phyloP scores from a whole-genome alignment of 1,284 basidiomycete genomes.

The Cutaneotrichosporon spelunceum region DNA sequence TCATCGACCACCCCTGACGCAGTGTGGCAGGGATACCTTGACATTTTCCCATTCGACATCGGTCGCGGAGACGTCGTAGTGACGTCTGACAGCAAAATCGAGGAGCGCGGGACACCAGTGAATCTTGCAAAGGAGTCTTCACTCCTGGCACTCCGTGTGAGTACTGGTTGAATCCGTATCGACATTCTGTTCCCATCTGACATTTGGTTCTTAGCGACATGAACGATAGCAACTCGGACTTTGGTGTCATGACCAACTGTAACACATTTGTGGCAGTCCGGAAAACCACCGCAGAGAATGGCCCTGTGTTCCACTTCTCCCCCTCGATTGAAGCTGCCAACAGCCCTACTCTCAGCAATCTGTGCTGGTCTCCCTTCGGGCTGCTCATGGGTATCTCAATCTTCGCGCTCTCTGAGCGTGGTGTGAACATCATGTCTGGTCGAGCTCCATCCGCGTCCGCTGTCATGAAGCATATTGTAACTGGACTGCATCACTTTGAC shows the following conservation, averaged over 20 bases:
- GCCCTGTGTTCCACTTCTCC: slow-evolving; percentile 11
- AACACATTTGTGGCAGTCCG: slow-evolving; percentile 13
- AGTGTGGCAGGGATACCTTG: slow-evolving; percentile 6
- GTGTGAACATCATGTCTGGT: not conserved
- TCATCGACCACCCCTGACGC: not conserved
- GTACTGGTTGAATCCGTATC: not conserved
- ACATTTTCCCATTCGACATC: slow-evolving; percentile 2
- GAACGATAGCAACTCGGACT: not conserved
- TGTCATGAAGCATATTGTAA: slow-evolving; percentile 6
- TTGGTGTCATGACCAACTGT: slow-evolving; percentile 19
- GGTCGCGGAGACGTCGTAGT: slow-evolving; percentile 5
- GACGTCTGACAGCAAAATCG: slow-evolving; percentile 1
- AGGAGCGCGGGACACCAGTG: not conserved
- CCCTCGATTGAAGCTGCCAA: slow-evolving; percentile 6
- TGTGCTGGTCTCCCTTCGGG: slow-evolving; percentile 14
- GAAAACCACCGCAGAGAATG: not conserved
- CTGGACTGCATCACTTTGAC: slow-evolving; percentile 7
- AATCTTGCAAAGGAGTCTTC: no score
- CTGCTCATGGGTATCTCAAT: slow-evolving; percentile 15
- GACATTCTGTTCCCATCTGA: not conserved
- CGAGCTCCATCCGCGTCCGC: not conserved
- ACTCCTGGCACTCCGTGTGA: not conserved
- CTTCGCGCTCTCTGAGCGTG: slow-evolving; percentile 2
- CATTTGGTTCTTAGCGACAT: slow-evolving; percentile 6
- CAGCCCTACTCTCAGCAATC: not conserved